Conservation (phyloP, 805 yeast genomes). For the Diddensiella santjacobensis region DNA sequence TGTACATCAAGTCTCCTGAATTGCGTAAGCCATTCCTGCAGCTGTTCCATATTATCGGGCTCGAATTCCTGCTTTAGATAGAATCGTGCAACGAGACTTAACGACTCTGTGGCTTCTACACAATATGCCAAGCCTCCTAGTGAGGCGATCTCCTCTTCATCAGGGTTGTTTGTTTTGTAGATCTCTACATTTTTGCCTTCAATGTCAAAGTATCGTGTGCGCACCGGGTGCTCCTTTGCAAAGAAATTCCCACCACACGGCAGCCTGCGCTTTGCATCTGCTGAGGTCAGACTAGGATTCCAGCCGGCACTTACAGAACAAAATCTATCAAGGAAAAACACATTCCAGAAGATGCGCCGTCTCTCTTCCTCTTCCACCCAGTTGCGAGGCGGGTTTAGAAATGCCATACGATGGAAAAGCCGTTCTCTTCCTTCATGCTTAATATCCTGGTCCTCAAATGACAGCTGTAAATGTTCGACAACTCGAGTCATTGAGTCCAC, state of each 20-base stretch:
- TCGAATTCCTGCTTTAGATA: constrained; percentile 10
- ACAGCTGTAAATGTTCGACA: constrained; percentile 16
- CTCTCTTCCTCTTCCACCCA: constrained; percentile 17
- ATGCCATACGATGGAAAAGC: constrained; percentile 12
- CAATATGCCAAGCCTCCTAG: constrained; percentile 14
- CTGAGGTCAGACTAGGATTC: constrained; percentile 15
- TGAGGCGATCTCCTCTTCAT: constrained; percentile 13
- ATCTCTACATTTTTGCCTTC: not conserved
- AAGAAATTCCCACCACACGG: constrained; percentile 15
- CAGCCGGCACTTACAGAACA: constrained; percentile 19
- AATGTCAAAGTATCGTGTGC: constrained; percentile 14
- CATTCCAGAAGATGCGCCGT: constrained; percentile 17
- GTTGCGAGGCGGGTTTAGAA: constrained; percentile 7
- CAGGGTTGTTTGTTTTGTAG: not conserved
- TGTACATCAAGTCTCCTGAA: constrained; percentile 9
- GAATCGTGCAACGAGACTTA: constrained; percentile 9
- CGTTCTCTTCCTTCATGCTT: constrained; percentile 2
- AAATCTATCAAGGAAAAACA: constrained; percentile 18
- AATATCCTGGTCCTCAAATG: constrained; percentile 12
- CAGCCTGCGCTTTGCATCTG: constrained; percentile 12
- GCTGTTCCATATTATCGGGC: constrained; percentile 6
- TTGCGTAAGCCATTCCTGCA: constrained; percentile 11
- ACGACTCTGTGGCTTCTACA: constrained; percentile 13
- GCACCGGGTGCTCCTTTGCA: constrained; percentile 1
- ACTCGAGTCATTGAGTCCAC: constrained; percentile 17